Base-by-base conservation (phyloP, 75 land plant genomes). In the Cryptomeria japonica region DNA sequence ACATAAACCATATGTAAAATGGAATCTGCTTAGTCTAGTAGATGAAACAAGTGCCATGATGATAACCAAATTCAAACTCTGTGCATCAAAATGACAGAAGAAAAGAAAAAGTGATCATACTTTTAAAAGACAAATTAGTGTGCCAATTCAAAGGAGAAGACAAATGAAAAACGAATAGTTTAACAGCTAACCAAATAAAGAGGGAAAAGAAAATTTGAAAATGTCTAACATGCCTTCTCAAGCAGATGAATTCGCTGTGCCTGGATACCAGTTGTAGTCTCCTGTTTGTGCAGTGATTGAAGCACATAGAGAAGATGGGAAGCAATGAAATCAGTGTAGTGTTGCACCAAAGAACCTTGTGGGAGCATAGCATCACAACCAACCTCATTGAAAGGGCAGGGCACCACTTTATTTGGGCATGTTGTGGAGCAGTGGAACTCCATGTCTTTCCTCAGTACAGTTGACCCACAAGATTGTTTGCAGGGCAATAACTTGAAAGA, bases 291-390 rank as follows among this genome's bases (percentile, higher is more conserved):
- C 41, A 87, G 80, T 1, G 34, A 16, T 76, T 86, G 53, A 51
- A 89, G 89, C 42, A 87, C 88, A 73, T 36, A 76, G 5, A 70
- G 79, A 31, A 89, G 79, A 86, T 89, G 89, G 28, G 88, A 19
- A 16, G 37, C 12, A 18, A 72, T n/a, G 51, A 32, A 86, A 38
- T 73, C 87, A 38, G 41, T 46, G 83, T 36, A 75, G 53, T 86
- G 89, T 46, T 89, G 89, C 16, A 70, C 89, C 76, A 89, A 46
- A 7, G 73, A 85, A 79, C 89, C 89, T 84, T 91, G 89, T 19
- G 89, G 89, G 25, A 89, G 58, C 38, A 75, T 36, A 75, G 73
- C 49, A 39, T 55, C 53, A 73, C 89, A 89, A 25, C 89, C 89
- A 44, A 73, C 89, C 39, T 68, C 18, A 55, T 42, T 56, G 46